Conservation (phyloP, 1,284 basidiomycete genomes). For the Wolfiporia cocos region DNA sequence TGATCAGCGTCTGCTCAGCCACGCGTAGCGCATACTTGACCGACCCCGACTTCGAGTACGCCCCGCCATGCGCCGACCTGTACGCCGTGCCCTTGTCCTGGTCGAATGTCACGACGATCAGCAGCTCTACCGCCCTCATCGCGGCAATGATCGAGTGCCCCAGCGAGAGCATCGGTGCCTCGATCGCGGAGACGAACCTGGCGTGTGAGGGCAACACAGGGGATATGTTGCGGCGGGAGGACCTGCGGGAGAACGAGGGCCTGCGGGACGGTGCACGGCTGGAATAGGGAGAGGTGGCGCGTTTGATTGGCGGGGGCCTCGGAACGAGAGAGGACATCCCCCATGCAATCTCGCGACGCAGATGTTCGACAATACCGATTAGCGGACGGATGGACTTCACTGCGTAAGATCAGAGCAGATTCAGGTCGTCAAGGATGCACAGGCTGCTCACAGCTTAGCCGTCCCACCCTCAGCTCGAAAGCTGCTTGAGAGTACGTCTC, state of each 20-base stretch:
- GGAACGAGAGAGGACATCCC: constrained; percentile 29
- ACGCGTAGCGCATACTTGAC: constrained; percentile 24
- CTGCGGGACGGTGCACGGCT: constrained; percentile 3
- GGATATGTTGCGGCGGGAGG: constrained; percentile 8
- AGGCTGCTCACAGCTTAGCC: constrained; percentile 33
- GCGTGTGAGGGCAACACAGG: constrained; percentile 5
- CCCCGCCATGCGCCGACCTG: background rate
- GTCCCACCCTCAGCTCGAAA: constrained; percentile 41
- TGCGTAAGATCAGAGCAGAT: constrained; percentile 13
- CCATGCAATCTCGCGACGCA: constrained; percentile 42
- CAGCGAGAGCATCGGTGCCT: constrained; percentile 28
- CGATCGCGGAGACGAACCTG: constrained; percentile 22
- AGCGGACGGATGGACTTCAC: constrained; percentile 41
- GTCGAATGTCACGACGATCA: constrained; percentile 31
- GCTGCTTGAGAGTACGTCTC: constrained; percentile 39
- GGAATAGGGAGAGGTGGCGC: constrained; percentile 4
- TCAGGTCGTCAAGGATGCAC: background rate
- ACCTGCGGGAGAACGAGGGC: background rate
- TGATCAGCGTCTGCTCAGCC: constrained; percentile 24
- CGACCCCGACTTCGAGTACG: constrained; percentile 14
- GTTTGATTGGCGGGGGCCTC: constrained; percentile 6
- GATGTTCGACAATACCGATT: constrained; percentile 36
- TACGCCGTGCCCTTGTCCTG: constrained; percentile 10
- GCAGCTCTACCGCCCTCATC: constrained; percentile 28
- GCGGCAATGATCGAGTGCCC: constrained; percentile 31